phyloP scores from a whole-genome alignment of 2,329 filamentous ascomycete species.

The Penicillium sp. region DNA sequence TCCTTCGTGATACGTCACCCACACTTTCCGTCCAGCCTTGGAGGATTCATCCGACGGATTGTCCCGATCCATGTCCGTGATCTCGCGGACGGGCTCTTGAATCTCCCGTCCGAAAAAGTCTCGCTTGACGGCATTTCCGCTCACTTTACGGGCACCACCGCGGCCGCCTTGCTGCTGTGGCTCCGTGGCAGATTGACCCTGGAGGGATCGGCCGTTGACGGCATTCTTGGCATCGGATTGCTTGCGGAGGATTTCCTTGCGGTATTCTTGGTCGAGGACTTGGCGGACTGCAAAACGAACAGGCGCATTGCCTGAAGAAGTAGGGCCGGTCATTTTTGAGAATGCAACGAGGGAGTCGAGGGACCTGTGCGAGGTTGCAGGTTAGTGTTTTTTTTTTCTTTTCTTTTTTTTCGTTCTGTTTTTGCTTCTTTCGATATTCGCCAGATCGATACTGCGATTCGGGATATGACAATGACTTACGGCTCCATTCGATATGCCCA shows the following conservation, averaged over 20 bases:
- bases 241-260: slow-evolving; percentile 62
- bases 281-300: slow-evolving; percentile 90
- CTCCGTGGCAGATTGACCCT: slow-evolving; percentile 27
- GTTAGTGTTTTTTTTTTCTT: slow-evolving; percentile 5
- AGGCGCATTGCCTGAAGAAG: slow-evolving; percentile 55
- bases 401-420: too few species aligned
- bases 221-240: slow-evolving; percentile 54
- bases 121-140: slow-evolving; percentile 48
- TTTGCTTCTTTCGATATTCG: too few species aligned
- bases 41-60: slow-evolving; percentile 30
- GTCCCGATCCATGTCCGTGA: slow-evolving; percentile 31
- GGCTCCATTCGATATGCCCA: slow-evolving; percentile 96
- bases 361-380: slow-evolving; percentile 35
- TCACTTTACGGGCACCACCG: slow-evolving; percentile 13
- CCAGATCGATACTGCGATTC: not conserved
- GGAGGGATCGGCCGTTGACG: slow-evolving; percentile 21
- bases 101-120: slow-evolving; percentile 84
- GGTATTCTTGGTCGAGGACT: slow-evolving; percentile 85
- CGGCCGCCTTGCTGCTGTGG: slow-evolving; percentile 24
- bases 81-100: slow-evolving; percentile 38
- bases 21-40: slow-evolving; percentile 56
- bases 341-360: slow-evolving; percentile 76
- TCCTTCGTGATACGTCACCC: slow-evolving; percentile 86
- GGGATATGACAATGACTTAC: slow-evolving; percentile 48
- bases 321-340: slow-evolving; percentile 31